Evolutionary conservation across 345 rosid genomes (phyloP), one percentile per base, ranked within the genome.

Genomic region (Litchi chinensis): DNA sequence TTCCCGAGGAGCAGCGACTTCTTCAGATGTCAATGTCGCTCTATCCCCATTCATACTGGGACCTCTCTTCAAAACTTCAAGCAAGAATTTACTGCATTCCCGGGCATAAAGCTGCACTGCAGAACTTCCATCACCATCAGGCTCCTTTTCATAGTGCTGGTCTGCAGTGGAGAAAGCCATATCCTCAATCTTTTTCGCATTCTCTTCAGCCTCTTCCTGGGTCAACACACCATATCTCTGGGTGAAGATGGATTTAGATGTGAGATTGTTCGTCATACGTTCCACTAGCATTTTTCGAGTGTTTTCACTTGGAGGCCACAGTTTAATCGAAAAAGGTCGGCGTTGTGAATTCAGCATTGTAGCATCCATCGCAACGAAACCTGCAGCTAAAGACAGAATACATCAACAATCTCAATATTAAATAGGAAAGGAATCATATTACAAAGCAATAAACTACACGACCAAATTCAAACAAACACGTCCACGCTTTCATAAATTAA

Each of bases 81-180:
- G 81, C 77, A 95, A 85, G 68, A 81, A 93, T 83, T 92, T 95
- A 80, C 98, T 95, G 81, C 99, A 92, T 77, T 95, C 93, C 82
- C 87, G 93, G 68, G 99, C 97, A 83, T 95, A 95, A 78, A 92
- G 94, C 91, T 95, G 99, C 15, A 95, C 96, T 40, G 99, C 98
- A 57, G 93, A 90, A 76, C 95, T 86, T 46, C 99, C 98, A 82
- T 93, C 98, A 78, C 98, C 98, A 75, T 95, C 98, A 54, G 98
- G 98, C 80, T 95, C 95, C 70, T 87, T 90, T 76, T 92, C 98
- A 79, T 91, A 92, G 80, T 91, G 97, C 71, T 87, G 89, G 78
- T 87, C 83, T 13, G 98, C 93, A 43, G 83, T 74, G 22, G 77
- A 72, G 65, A 90, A 95, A 54, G 93, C 94, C 67, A 76, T n/a